phyloP scores from a whole-genome alignment of 306 rosid species.

The Begonia masoniana region DNA sequence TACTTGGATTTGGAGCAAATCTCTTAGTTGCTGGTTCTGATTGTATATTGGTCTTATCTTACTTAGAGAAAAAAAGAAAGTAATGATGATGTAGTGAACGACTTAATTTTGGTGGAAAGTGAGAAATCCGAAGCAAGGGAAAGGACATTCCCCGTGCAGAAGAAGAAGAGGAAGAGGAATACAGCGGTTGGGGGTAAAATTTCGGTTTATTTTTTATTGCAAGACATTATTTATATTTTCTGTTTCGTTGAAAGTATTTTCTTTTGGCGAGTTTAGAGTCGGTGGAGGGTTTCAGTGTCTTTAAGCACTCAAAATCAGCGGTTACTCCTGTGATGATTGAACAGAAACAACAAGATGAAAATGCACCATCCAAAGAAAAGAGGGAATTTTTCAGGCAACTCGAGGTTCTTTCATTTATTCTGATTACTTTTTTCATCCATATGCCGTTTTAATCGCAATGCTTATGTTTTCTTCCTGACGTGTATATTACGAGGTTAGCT shows the following conservation, averaged over 20 bases:
- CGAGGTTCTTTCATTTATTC: conserved; percentile 40
- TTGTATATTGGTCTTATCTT: too few species aligned
- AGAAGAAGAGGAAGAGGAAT: conserved; percentile 83
- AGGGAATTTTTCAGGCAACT: conserved; percentile 57
- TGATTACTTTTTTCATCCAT: background rate
- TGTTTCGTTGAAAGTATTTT: conserved; percentile 3
- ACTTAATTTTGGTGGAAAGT: conserved; percentile 17
- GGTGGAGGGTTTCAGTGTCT: conserved; percentile 66
- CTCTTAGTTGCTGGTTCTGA: too few species aligned
- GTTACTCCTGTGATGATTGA: conserved; percentile 7
- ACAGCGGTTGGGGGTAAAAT: conserved; percentile 33
- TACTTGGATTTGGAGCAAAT: too few species aligned
- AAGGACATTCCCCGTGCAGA: conserved; percentile 17
- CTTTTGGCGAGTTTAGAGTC: conserved; percentile 19
- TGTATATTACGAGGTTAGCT: conserved; percentile 25
- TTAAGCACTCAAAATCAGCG: conserved; percentile 40
- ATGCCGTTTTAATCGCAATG: background rate
- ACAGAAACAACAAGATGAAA: conserved; percentile 19
- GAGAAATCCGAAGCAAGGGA: conserved; percentile 18
- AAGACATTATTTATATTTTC: background rate
- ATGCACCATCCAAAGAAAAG: conserved; percentile 26
- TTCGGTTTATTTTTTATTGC: background rate
- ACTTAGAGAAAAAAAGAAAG: conserved; percentile 28
- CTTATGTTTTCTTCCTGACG: conserved; percentile 3
- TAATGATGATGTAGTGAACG: conserved; percentile 16